These are phyloP conservation scores for Macrotyloma uniflorum DNA, from an alignment of 306 rosid species.

Conservation along the genomic window DNA sequence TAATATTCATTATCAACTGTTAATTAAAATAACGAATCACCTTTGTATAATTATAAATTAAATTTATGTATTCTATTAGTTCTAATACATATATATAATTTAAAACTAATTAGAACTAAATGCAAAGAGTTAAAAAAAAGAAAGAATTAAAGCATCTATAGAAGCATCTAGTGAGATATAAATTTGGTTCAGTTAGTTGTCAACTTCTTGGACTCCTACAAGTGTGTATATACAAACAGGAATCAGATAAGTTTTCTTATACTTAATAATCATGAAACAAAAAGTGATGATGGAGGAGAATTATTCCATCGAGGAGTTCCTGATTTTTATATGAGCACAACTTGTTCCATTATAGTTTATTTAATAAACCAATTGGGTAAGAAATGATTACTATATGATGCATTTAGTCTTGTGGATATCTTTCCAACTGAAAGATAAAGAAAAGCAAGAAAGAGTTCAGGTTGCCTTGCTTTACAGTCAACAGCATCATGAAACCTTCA, in stretches of 20 bases:
- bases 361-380: constrained; percentile 28
- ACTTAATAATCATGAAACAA: constrained; percentile 46
- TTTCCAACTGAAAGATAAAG: constrained; percentile 42
- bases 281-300: constrained; percentile 12
- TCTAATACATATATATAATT: too few species aligned
- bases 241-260: constrained; percentile 34
- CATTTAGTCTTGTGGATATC: constrained; percentile 36
- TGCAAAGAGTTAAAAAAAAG: not conserved
- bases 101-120: too few species aligned
- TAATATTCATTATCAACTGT: too few species aligned
- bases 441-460: constrained; percentile 29
- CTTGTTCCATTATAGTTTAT: constrained; percentile 13
- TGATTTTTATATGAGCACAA: constrained; percentile 5
- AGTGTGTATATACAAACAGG: constrained; percentile 32
- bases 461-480: constrained; percentile 48
- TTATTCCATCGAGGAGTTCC: constrained; percentile 38
- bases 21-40: too few species aligned
- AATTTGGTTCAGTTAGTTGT: not conserved
- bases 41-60: too few species aligned
- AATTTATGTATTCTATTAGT: not conserved
- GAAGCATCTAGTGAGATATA: not conserved
- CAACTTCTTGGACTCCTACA: constrained; percentile 21
- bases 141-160: not conserved
- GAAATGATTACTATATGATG: constrained; percentile 33
- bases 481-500: constrained; percentile 39